Conservation (phyloP, 306 rosid genomes). For the Malus domestica region ASM211411v1 NC_041789.1:25566501-25567000, state of each 20-base stretch:
- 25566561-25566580: too few relatives aligned
- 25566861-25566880: not conserved
- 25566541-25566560: too few relatives aligned
- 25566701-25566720: not conserved
- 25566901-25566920: not conserved
- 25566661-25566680: too few relatives aligned
- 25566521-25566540: too few relatives aligned
- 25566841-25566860: not conserved
- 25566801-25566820: not conserved
- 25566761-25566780: fast-evolving
- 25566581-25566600: too few relatives aligned
- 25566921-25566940: not conserved
- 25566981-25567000: not conserved
- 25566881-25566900: not conserved
- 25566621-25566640: too few relatives aligned
- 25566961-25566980: not conserved
- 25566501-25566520: too few relatives aligned
- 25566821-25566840: not conserved
- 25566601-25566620: too few relatives aligned
- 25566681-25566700: not conserved
- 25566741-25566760: too few relatives aligned
- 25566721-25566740: too few relatives aligned
- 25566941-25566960: not conserved
- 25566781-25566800: not conserved
- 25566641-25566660: too few relatives aligned